Evolutionary conservation across 495 filamentous ascomycete species (phyloP).

Genomic region (Penicillium waksmanii): DNA sequence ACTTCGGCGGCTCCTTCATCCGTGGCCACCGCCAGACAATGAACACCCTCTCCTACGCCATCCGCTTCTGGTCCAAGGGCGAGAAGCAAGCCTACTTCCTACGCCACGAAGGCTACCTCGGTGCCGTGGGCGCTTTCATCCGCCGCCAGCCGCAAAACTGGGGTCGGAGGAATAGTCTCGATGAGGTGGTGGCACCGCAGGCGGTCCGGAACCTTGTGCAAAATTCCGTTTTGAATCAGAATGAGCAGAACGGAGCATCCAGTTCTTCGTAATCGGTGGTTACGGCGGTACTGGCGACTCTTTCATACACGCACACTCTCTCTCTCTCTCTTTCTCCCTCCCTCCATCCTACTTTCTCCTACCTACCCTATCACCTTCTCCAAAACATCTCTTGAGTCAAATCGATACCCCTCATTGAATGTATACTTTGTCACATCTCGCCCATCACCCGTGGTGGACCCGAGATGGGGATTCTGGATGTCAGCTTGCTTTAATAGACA

Average conservation of each 20-base stretch:
- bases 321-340: too few relatives aligned
- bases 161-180: slow-evolving; percentile 80
- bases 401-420: slow-evolving; percentile 5
- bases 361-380: neutral
- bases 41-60: slow-evolving; percentile 93
- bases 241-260: slow-evolving; percentile 21
- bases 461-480: neutral
- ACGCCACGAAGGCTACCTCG: slow-evolving; percentile 93
- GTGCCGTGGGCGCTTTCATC: slow-evolving; percentile 94
- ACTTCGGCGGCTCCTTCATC: slow-evolving; percentile 97
- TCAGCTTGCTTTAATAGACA: slow-evolving; percentile 1
- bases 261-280: slow-evolving; percentile 15
- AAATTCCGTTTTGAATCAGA: slow-evolving; percentile 14
- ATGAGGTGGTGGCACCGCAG: slow-evolving; percentile 45
- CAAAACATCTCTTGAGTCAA: slow-evolving; percentile 7
- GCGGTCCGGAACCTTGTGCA: slow-evolving; percentile 33
- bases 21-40: slow-evolving; percentile 96
- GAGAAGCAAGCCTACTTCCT: slow-evolving; percentile 94
- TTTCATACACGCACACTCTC: too few relatives aligned
- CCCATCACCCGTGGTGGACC: neutral
- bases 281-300: too few relatives aligned
- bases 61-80: slow-evolving; percentile 95
- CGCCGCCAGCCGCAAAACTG: slow-evolving; percentile 89
- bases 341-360: too few relatives aligned
- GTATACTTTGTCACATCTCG: neutral